Evolutionary conservation across 2,329 filamentous ascomycete species (phyloP), one percentile per base, ranked within the genome.

Genomic region (Aureobasidium sp.): DNA sequence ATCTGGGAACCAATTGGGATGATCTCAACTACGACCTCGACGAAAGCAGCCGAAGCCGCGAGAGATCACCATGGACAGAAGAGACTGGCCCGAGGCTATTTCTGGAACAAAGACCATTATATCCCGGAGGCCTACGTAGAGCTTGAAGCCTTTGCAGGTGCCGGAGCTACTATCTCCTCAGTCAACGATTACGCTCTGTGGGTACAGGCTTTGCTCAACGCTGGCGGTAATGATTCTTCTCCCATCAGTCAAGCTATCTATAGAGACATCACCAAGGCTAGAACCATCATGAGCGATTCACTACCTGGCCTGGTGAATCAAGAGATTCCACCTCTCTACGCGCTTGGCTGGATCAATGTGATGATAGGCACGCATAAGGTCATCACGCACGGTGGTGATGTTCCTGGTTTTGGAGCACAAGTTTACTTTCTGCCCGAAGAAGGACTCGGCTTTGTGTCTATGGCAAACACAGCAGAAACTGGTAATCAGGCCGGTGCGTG

Each of bases 131-230:
- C 45, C 9, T 48, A 48, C n/a, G 7, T 11, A 9, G 8, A 31
- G 1, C 77, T 65, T 52, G 61, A 41, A 22, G 25, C 61, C 1
- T 9, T 66, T 4, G 65, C 65, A n/a, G 65, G 63, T 12, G 65
- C 64, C 2, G 65, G 65, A 7, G 65, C 65, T 25, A 65, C 57
- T 2, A 66, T 67, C 20, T 66, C 64, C 11, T 64, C 61, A 2
- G 64, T 63, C 14, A 63, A 65, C 1, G 65, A 67, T 44, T 65
- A 63, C 25, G 39, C 58, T 22, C 29, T 64, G 3, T 67, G 64
- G 65, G 49, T 64, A 2, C 64, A 63, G 25, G 52, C 64, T 25
- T 52, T 55, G 6, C 51, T 63, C 20, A 66, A 65, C 39, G 56
- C 63, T 42, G 64, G 45, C 37, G 14, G 62, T 12, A 22, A 42